A percentile compares a stretch with the other conserved stretches of the same genome.
These are phyloP conservation scores for Populus euphratica DNA, from an alignment of 345 rosid species.

Conservation along the genomic window DNA sequence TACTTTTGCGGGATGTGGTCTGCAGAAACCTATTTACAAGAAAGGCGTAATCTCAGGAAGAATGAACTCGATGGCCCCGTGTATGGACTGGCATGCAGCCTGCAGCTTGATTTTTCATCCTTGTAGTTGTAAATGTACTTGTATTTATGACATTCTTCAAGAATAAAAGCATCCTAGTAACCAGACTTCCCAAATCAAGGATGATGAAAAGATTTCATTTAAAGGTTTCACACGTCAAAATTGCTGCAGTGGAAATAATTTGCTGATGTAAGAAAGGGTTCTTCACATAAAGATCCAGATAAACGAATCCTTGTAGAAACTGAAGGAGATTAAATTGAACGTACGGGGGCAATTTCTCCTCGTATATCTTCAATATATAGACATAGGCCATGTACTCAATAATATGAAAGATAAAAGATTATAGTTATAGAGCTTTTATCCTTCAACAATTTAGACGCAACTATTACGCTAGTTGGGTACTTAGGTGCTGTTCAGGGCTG, in stretches of 20 bases:
- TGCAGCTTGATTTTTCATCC: conserved; percentile 26
- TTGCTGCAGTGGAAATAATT: background rate
- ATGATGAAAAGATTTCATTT: background rate
- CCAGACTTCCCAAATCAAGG: background rate
- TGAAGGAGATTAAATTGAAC: background rate
- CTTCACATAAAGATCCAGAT: background rate
- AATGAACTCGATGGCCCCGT: conserved; percentile 32
- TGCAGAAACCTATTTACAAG: background rate
- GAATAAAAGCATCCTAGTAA: background rate
- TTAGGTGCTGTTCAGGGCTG: too few relatives aligned
- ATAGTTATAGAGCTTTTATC: too few relatives aligned
- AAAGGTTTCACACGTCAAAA: background rate
- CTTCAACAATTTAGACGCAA: too few relatives aligned
- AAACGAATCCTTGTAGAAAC: background rate
- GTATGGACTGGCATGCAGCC: conserved; percentile 53
- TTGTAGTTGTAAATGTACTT: background rate
- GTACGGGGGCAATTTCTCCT: background rate
- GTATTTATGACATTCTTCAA: background rate
- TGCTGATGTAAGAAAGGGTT: background rate
- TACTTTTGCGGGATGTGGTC: conserved; percentile 62
- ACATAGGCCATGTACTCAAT: too few relatives aligned
- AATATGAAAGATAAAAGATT: too few relatives aligned
- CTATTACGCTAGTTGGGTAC: too few relatives aligned
- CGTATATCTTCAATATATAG: background rate
- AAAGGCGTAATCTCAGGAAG: conserved; percentile 12